These are phyloP conservation scores for Candida ficus DNA, from an alignment of 805 yeast species.

Conservation along the genomic window DNA sequence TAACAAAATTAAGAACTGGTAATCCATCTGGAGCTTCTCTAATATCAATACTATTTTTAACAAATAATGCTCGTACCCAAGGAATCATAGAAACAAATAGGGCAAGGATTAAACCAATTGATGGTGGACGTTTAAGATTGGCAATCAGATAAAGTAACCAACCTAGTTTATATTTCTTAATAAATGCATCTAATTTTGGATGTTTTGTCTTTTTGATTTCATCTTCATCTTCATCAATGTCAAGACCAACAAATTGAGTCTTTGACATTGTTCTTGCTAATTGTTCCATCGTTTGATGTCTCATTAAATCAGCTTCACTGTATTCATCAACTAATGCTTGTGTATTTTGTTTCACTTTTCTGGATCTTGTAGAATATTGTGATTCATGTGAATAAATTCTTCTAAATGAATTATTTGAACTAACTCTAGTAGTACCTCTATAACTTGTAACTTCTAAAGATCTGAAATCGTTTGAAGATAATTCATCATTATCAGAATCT, in stretches of 20 bases:
- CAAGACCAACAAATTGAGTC: constrained; percentile 20
- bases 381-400: constrained; percentile 11
- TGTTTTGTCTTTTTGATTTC: not conserved
- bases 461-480: not conserved
- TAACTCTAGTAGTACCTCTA: not conserved
- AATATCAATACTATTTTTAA: constrained; percentile 42
- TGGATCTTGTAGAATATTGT: constrained; percentile 18
- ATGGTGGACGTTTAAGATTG: constrained; percentile 66
- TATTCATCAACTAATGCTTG: constrained; percentile 20
- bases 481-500: not conserved
- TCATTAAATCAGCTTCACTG: constrained; percentile 21
- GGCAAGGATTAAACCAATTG: constrained; percentile 62
- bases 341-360: constrained; percentile 13
- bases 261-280: constrained; percentile 17
- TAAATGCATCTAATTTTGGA: constrained; percentile 19
- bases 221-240: constrained; percentile 4
- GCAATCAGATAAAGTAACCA: constrained; percentile 34
- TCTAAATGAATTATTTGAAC: not conserved
- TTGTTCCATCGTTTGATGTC: constrained; percentile 8
- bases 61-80: constrained; percentile 72
- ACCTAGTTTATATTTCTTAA: constrained; percentile 24
- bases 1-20: constrained; percentile 80
- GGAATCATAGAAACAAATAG: constrained; percentile 78
- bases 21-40: constrained; percentile 77
- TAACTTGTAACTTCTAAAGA: not conserved